Evolutionary conservation across 225 moss, liverwort and hornwort species (phyloP).

Genomic region (Ulota crispa): DNA sequence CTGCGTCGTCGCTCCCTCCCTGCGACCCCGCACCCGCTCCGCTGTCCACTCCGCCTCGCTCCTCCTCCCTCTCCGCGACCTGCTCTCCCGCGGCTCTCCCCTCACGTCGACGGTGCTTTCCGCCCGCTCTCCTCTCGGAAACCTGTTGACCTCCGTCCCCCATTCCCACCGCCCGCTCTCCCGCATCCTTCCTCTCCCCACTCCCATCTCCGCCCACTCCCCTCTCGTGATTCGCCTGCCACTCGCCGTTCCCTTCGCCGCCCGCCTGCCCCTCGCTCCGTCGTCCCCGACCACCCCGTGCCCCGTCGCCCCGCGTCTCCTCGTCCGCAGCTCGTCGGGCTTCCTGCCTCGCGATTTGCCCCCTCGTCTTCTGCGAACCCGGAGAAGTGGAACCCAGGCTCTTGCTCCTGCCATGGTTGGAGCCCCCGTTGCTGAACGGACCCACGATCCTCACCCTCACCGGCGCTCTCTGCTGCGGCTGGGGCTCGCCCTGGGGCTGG

Average conservation of each 20-base stretch:
- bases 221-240: slow-evolving; percentile 15
- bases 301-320: slow-evolving; percentile 27
- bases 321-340: slow-evolving; percentile 40
- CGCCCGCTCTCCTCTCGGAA: slow-evolving; percentile 21
- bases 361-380: slow-evolving; percentile 57
- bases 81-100: slow-evolving; percentile 1
- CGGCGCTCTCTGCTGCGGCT: slow-evolving; percentile 30
- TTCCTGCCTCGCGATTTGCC: slow-evolving; percentile 53
- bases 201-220: slow-evolving; percentile 7
- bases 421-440: slow-evolving; percentile 55
- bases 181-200: slow-evolving; percentile 22
- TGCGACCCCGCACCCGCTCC: slow-evolving; percentile 1
- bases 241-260: slow-evolving; percentile 7
- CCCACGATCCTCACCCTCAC: slow-evolving; percentile 51
- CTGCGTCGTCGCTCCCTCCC: slow-evolving; percentile 20
- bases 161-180: slow-evolving; percentile 1
- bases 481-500: too few relatives aligned
- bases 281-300: background rate
- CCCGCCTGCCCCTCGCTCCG: slow-evolving; percentile 3
- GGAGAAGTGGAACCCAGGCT: slow-evolving; percentile 29
- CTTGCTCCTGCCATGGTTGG: slow-evolving; percentile 44
- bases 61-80: slow-evolving; percentile 3
- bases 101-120: slow-evolving; percentile 13
- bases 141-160: background rate
- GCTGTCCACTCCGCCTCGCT: background rate